Conservation (phyloP, 2,329 filamentous ascomycete genomes). For the Parascedosporium putredinis region DNA sequence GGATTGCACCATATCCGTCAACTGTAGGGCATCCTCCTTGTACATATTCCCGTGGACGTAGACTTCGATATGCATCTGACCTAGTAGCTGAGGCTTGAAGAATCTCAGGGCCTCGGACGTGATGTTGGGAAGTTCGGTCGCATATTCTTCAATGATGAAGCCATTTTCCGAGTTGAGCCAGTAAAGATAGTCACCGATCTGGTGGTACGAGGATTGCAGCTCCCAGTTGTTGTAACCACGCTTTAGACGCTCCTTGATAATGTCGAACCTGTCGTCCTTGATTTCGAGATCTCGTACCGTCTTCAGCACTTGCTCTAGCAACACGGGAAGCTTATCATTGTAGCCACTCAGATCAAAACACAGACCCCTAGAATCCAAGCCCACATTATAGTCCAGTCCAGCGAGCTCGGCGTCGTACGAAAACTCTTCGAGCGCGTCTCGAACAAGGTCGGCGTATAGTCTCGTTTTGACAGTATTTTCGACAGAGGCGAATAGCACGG, state of each 20-base stretch:
- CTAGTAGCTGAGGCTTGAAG: constrained; percentile 72
- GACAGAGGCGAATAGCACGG: constrained; percentile 68
- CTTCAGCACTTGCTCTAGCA: constrained; percentile 78
- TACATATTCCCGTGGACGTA: constrained; percentile 88
- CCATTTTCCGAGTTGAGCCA: constrained; percentile 70
- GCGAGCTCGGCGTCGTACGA: constrained; percentile 93
- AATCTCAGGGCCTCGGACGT: constrained; percentile 62
- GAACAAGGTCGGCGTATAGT: constrained; percentile 75
- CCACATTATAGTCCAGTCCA: constrained; percentile 74
- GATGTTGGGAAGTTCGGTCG: constrained; percentile 64
- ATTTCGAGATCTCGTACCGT: constrained; percentile 79
- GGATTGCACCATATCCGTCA: constrained; percentile 73
- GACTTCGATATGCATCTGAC: constrained; percentile 78
- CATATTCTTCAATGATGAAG: constrained; percentile 70
- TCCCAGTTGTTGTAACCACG: constrained; percentile 78
- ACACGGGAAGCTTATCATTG: constrained; percentile 88
- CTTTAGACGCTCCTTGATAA: constrained; percentile 75
- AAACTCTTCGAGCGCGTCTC: constrained; percentile 84
- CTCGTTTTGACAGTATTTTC: constrained; percentile 68
- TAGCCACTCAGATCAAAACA: constrained; percentile 78
- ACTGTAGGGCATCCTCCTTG: constrained; percentile 80
- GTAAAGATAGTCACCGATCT: constrained; percentile 72
- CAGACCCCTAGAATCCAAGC: constrained; percentile 60
- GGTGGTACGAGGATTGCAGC: constrained; percentile 78
- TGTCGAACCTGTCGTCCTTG: constrained; percentile 77